Evolutionary conservation across 768 basidiomycete genomes (phyloP), one percentile per base, ranked within the genome.

Genomic region (Sarcodon aspratus): DNA sequence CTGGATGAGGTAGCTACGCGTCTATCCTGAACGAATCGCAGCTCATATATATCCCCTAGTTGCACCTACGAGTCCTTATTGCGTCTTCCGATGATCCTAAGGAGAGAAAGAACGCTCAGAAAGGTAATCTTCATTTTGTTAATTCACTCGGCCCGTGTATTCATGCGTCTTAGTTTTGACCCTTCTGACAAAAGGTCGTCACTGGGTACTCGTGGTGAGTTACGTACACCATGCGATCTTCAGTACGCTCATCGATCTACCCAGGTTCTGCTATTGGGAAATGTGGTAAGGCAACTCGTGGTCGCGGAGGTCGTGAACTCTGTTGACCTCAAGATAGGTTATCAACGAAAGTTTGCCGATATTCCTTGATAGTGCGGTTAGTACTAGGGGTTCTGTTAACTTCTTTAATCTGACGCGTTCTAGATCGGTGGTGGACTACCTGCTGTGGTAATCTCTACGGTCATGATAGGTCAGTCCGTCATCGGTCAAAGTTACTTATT

Each of bases 181-280:
- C 31, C 61, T 81, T 12, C 65, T 81, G 48, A 60, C 60, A n/a
- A 63, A 66, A 44, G 76, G 78, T 1, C 65, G 78, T 27, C 79
- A 80, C 54, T 80, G 95, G 95, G 91, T 97, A 10, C 76, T 98
- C 8, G 94, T 96, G 46, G 93, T 91, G 59, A 32, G 69, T 61
- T 21, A 15, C 18, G 13, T 40, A 7, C 47, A 13, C 35, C 36
- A 12, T 7, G 72, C 42, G 42, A 12, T 36, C 38, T 15, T 38
- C 36, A 43, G 7, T 21, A 10, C 9, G n/a, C 15, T 36, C 10
- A 38, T 45, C 5, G 48, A 45, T 9, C 43, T 17, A 34, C 17
- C 7, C 42, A 88, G 86, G 86, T 92, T 7, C 73, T 98, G 1
- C 74, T 98, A 2, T 70, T 97, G 1, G 79, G 85, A 49, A 96